Conservation (phyloP, 1,139 yeast genomes). For the Schizosaccharomyces versatilis region DNA sequence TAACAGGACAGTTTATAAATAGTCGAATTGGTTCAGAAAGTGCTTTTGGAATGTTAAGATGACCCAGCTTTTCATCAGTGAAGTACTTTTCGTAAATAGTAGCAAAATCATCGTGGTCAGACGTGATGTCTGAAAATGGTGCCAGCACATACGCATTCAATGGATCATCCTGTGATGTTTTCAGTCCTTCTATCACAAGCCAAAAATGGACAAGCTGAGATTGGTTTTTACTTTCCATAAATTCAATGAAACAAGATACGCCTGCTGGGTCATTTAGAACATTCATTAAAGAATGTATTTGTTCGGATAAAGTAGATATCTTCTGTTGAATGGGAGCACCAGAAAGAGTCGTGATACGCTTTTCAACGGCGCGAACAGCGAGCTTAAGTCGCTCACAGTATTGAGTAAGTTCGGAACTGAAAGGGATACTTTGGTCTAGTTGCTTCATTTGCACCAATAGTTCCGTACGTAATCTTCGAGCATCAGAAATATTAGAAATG, state of each 20-base stretch:
- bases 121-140: not conserved
- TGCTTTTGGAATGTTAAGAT: not conserved
- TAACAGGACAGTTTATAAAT: not conserved
- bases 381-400: not conserved
- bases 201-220: not conserved
- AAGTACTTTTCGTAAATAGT: not conserved
- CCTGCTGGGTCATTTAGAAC: not conserved
- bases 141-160: not conserved
- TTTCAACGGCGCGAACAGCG: not conserved
- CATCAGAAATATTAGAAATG: not conserved
- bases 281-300: not conserved
- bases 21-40: not conserved
- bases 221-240: conserved; percentile 1
- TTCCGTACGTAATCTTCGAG: conserved; percentile 1
- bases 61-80: not conserved
- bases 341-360: not conserved
- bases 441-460: not conserved
- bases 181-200: conserved; percentile 3
- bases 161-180: conserved; percentile 2
- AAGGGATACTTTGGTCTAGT: not conserved
- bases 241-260: not conserved
- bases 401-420: not conserved
- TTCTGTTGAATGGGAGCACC: not conserved
- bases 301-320: not conserved
- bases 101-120: not conserved